Evolutionary conservation across 2,329 filamentous ascomycete genomes (phyloP).

Genomic region (Verticillium longisporum): DNA sequence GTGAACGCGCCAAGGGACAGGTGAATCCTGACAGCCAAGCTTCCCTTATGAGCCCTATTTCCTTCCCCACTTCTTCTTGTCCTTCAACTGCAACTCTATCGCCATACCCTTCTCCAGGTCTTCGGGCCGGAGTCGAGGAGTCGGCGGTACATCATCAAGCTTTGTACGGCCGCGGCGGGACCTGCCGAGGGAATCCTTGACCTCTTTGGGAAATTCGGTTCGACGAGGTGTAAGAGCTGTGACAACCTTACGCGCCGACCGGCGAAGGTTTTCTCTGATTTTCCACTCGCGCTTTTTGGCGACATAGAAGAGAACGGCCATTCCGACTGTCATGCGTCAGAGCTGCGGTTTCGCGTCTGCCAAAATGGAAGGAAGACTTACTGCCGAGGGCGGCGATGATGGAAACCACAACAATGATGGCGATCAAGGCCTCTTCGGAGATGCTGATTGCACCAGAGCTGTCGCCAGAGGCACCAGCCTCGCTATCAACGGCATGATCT

Average conservation of each 20-base stretch:
- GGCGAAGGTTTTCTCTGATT: constrained; percentile 63
- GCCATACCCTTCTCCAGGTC: constrained; percentile 54
- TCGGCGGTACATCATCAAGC: constrained; percentile 53
- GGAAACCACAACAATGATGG: constrained; percentile 67
- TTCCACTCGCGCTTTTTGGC: constrained; percentile 85
- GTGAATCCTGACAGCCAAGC: neutral
- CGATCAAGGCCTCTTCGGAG: constrained; percentile 63
- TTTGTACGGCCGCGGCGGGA: constrained; percentile 30
- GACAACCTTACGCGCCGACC: constrained; percentile 57
- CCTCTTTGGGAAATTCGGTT: constrained; percentile 52
- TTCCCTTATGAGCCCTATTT: constrained; percentile 1
- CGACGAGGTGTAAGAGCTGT: constrained; percentile 56
- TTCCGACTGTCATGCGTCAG: constrained; percentile 41
- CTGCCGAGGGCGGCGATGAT: constrained; percentile 62
- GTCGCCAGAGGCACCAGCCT: constrained; percentile 59
- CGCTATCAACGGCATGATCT: constrained; percentile 35
- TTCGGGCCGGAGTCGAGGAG: constrained; percentile 43
- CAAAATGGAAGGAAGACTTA: constrained; percentile 30
- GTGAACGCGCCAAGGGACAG: neutral
- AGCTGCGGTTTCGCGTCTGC: neutral
- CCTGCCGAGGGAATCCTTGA: constrained; percentile 33
- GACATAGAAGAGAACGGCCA: constrained; percentile 65
- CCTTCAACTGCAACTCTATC: constrained; percentile 27
- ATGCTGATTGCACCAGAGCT: constrained; percentile 54
- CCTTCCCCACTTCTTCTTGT: constrained; percentile 19